Conservation (phyloP, 345 rosid species). For the Lepidium didymum region DNA sequence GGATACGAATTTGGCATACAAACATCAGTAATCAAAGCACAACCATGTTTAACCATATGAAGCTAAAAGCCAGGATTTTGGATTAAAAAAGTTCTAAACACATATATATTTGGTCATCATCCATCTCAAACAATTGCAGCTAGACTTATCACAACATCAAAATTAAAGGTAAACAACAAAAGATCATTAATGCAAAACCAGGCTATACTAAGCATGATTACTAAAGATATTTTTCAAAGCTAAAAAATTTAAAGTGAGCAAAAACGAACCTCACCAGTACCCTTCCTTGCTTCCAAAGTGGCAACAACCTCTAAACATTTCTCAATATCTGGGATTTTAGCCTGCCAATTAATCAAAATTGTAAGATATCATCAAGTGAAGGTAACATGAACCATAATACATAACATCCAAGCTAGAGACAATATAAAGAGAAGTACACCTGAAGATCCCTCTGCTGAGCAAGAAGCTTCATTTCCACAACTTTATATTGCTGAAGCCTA, state of each 20-base stretch:
- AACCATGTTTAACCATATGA: neutral
- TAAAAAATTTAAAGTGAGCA: neutral
- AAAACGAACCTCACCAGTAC: conserved; percentile 74
- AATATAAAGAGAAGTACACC: conserved; percentile 16
- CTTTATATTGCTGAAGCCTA: conserved; percentile 82
- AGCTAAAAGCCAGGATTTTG: neutral
- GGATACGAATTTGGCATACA: neutral
- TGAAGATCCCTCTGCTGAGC: conserved; percentile 87
- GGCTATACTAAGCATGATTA: neutral
- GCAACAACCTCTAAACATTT: conserved; percentile 85
- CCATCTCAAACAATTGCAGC: neutral
- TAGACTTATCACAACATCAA: neutral
- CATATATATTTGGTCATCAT: neutral
- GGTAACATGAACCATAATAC: neutral
- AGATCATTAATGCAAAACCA: neutral
- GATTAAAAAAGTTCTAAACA: neutral
- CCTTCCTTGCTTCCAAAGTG: conserved; percentile 79
- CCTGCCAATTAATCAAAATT: conserved; percentile 30
- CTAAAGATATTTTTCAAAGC: neutral
- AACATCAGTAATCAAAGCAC: neutral
- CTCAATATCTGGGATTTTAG: conserved; percentile 89
- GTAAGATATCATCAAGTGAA: neutral
- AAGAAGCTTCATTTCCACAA: conserved; percentile 86
- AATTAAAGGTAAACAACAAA: neutral
- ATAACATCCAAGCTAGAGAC: neutral